Percentiles rank a stretch among this genome's conserved stretches.
These are phyloP conservation scores for Tricladium varicosporioides DNA, from an alignment of 2,329 filamentous ascomycete species.

Conservation along the genomic window DNA sequence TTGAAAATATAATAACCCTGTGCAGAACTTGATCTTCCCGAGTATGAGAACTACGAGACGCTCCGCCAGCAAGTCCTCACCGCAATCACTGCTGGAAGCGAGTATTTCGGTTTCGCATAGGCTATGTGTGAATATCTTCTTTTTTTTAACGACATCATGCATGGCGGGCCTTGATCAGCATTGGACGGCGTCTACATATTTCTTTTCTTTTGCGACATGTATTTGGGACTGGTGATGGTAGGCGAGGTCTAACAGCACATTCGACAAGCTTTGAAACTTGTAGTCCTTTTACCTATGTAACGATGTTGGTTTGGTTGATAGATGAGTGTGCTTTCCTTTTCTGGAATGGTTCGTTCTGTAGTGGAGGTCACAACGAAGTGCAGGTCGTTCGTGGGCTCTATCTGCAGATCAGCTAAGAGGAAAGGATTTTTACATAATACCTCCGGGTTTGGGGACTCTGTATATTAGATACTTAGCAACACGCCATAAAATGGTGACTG, in stretches of 20 bases:
- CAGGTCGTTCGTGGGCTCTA: constrained; percentile 32
- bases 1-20: constrained; percentile 23
- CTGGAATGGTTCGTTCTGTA: neutral
- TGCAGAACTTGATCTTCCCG: constrained; percentile 91
- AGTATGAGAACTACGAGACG: constrained; percentile 94
- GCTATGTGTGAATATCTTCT: constrained; percentile 17
- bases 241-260: constrained; percentile 12
- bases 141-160: constrained; percentile 28
- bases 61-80: constrained; percentile 87
- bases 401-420: neutral
- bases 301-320: constrained; percentile 14
- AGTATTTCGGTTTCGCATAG: constrained; percentile 97
- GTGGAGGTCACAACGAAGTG: constrained; percentile 33
- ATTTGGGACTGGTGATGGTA: constrained; percentile 19
- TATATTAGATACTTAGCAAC: constrained; percentile 24
- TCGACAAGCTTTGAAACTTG: neutral
- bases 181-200: constrained; percentile 29
- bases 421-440: neutral
- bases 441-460: constrained; percentile 8
- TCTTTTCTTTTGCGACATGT: constrained; percentile 20
- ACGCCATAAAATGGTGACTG: constrained; percentile 17
- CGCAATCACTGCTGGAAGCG: constrained; percentile 95
- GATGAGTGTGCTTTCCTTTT: neutral
- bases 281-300: constrained; percentile 3
- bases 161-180: constrained; percentile 34